These are phyloP conservation scores for Coemansia sp. DNA, from an alignment of 192 early-diverging fungal genomes.

Conservation along the genomic window DNA sequence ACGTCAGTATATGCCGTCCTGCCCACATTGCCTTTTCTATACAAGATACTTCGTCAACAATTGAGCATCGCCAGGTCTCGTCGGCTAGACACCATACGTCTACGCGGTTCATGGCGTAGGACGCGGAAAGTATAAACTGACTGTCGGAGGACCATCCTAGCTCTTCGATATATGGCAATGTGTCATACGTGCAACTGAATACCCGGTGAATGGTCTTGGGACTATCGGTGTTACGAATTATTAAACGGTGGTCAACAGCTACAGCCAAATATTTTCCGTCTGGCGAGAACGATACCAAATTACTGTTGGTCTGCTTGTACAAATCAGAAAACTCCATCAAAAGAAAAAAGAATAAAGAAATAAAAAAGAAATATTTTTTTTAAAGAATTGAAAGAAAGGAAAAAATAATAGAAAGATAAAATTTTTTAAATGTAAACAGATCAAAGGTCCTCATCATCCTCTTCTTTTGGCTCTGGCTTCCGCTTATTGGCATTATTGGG, in stretches of 20 bases:
- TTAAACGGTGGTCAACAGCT: slow-evolving; percentile 52
- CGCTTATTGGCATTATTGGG: slow-evolving; percentile 5
- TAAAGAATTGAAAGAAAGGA: slow-evolving; percentile 8
- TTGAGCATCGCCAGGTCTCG: slow-evolving; percentile 41
- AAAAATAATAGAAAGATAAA: slow-evolving; percentile 7
- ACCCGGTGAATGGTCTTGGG: slow-evolving; percentile 50
- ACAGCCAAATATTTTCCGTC: slow-evolving; percentile 47
- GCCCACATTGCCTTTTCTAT: slow-evolving; percentile 42
- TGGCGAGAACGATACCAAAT: slow-evolving; percentile 47
- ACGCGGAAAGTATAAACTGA: slow-evolving; percentile 40
- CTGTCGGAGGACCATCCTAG: slow-evolving; percentile 48
- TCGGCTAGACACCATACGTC: slow-evolving; percentile 55
- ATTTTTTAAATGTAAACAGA: slow-evolving; percentile 10
- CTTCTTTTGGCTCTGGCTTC: slow-evolving; percentile 9
- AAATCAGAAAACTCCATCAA: slow-evolving; percentile 53
- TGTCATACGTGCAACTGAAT: slow-evolving; percentile 28
- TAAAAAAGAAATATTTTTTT: slow-evolving; percentile 1
- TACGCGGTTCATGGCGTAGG: slow-evolving; percentile 37
- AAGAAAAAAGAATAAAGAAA: slow-evolving; percentile 10
- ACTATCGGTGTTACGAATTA: slow-evolving; percentile 44
- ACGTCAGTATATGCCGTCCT: slow-evolving; percentile 43
- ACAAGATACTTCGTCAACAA: slow-evolving; percentile 40
- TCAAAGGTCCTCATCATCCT: background rate
- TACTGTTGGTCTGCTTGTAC: slow-evolving; percentile 53
- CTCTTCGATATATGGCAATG: slow-evolving; percentile 46